Base-by-base conservation (phyloP, 1,284 basidiomycete genomes). In the Erythrobasidium hasegawianum region DNA sequence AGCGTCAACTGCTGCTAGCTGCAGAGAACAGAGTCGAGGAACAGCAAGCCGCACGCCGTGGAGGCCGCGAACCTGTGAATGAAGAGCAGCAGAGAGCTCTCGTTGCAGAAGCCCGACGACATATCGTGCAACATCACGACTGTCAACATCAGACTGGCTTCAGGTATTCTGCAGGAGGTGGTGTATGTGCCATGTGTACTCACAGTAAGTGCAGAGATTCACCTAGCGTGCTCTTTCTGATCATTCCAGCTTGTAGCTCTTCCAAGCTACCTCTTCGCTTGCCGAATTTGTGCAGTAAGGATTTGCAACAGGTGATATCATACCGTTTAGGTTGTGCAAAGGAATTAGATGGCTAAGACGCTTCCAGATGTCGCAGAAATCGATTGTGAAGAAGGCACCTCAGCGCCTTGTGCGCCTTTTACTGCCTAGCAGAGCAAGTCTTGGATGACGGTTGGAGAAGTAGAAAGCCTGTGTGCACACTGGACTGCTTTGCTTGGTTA, bases 301-400 rank as follows among this genome's bases (percentile, higher is more conserved):
- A 39, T 57, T 33, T 57, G 55, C 55, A 38, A 57, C 29, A 29
- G 27, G 55, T 57, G 26, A n/a, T n/a, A n/a, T n/a, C n/a, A 54
- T 11, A 33, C 33, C 33, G 33, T n/a, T n/a, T n/a, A n/a, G n/a
- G n/a, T n/a, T n/a, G n/a, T n/a, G n/a, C n/a, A n/a, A n/a, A n/a
- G n/a, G n/a, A n/a, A n/a, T n/a, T n/a, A n/a, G n/a, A n/a, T n/a
- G n/a, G n/a, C n/a, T n/a, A n/a, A n/a, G n/a, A n/a, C n/a, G n/a
- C n/a, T n/a, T n/a, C n/a, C n/a, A n/a, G n/a, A n/a, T n/a, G n/a
- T n/a, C n/a, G n/a, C n/a, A n/a, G n/a, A n/a, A n/a, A n/a, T n/a
- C n/a, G n/a, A n/a, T n/a, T n/a, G n/a, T n/a, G n/a, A n/a, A n/a
- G n/a, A n/a, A n/a, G n/a, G n/a, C n/a, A n/a, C n/a, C n/a, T n/a